phyloP scores from a whole-genome alignment of 306 rosid species.

The Prunus armeniaca region DNA sequence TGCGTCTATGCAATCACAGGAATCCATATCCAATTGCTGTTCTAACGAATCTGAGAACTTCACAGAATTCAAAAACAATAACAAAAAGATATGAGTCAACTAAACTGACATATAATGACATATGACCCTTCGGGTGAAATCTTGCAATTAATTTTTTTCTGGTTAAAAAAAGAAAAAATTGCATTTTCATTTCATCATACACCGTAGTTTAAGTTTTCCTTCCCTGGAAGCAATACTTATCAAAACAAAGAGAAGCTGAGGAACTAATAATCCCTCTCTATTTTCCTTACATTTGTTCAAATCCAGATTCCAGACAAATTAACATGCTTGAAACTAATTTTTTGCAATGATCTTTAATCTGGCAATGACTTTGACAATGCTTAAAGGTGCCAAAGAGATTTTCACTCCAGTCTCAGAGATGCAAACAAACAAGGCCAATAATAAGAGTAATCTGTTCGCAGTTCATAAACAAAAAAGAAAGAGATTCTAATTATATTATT shows the following conservation, averaged over 20 bases:
- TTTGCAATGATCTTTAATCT: not conserved
- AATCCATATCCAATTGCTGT: conserved; percentile 49
- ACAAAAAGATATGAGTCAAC: not conserved
- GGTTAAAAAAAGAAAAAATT: too few species aligned
- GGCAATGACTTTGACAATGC: not conserved
- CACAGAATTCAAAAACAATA: not conserved
- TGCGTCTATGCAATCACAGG: conserved; percentile 80
- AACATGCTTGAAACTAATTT: not conserved
- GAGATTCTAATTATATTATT: not conserved
- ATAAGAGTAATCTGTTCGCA: not conserved
- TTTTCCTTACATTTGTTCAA: not conserved
- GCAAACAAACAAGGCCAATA: not conserved
- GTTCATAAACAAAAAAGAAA: not conserved
- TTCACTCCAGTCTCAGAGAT: not conserved
- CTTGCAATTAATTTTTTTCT: too few species aligned
- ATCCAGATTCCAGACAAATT: not conserved
- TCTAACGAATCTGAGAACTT: conserved; percentile 41
- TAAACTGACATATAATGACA: not conserved
- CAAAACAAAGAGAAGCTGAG: not conserved
- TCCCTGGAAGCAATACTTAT: not conserved
- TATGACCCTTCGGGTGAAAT: not conserved
- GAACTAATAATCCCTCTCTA: not conserved
- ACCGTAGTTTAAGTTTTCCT: not conserved
- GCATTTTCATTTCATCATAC: not conserved
- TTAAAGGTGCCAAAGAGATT: not conserved